These are phyloP conservation scores for Dianthus caryophyllus DNA, from an alignment of 148 eudicot genomes.

Conservation along the genomic window DNA sequence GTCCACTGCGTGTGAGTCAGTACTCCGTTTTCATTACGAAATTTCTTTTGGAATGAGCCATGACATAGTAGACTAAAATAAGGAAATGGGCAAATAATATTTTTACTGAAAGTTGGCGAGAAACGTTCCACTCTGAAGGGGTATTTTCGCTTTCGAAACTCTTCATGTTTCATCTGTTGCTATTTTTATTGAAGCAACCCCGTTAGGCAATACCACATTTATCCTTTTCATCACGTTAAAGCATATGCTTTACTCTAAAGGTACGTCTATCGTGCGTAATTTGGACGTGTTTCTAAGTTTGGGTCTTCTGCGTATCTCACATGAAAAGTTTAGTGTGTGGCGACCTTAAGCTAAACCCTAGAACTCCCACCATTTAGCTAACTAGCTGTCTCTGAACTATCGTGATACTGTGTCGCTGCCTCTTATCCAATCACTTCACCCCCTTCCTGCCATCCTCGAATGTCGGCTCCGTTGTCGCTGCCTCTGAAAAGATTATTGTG, in stretches of 20 bases:
- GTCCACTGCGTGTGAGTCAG: too few species aligned
- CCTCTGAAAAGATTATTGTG: background rate
- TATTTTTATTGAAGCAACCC: background rate
- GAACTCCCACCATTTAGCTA: background rate
- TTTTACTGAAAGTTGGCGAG: background rate
- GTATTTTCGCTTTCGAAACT: background rate
- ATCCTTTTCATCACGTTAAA: too few species aligned
- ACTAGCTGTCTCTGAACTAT: background rate
- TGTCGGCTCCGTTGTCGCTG: background rate
- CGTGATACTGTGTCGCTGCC: background rate
- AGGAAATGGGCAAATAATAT: background rate
- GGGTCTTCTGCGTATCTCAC: background rate
- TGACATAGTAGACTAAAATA: background rate
- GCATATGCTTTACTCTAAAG: too few species aligned
- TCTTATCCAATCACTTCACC: too few species aligned
- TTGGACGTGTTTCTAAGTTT: background rate
- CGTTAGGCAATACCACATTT: background rate
- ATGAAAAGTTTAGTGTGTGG: too few species aligned
- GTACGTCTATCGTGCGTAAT: too few species aligned
- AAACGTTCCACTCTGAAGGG: background rate
- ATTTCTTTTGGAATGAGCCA: background rate
- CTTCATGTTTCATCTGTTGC: background rate
- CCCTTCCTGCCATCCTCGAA: too few species aligned
- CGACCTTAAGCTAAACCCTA: too few species aligned
- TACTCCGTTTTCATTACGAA: too few species aligned